Percentiles rank a stretch among this genome's conserved stretches.
phyloP scores from a whole-genome alignment of 768 basidiomycete genomes.

The Fomitopsis serialis region DNA sequence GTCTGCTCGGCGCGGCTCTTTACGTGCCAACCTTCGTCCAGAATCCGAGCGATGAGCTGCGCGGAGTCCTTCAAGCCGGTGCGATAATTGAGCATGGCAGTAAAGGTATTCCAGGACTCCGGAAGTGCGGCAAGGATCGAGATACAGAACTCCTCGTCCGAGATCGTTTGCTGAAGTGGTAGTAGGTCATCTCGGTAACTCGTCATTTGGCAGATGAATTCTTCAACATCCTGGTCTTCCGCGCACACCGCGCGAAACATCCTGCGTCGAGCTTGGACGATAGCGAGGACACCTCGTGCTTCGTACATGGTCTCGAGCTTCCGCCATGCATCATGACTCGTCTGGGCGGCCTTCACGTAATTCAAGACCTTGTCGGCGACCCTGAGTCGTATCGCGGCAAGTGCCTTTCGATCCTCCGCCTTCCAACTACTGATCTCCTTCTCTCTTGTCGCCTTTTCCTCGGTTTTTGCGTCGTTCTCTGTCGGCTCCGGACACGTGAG shows the following conservation, averaged over 20 bases:
- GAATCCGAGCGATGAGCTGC: slow-evolving; percentile 14
- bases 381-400: slow-evolving; percentile 24
- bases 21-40: neutral
- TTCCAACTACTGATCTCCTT: slow-evolving; percentile 21
- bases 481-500: neutral
- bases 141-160: slow-evolving; percentile 25
- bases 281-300: slow-evolving; percentile 22
- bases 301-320: slow-evolving; percentile 25
- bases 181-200: slow-evolving; percentile 17
- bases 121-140: slow-evolving; percentile 28
- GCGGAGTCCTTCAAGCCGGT: slow-evolving; percentile 2
- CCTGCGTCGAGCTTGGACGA: slow-evolving; percentile 21
- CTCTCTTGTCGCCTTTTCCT: neutral
- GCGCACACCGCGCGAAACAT: slow-evolving; percentile 21
- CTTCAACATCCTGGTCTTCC: slow-evolving; percentile 27
- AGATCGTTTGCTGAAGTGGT: slow-evolving; percentile 20
- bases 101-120: slow-evolving; percentile 29
- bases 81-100: neutral
- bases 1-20: neutral
- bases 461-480: neutral
- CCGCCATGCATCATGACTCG: slow-evolving; percentile 24
- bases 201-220: slow-evolving; percentile 25
- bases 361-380: slow-evolving; percentile 24
- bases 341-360: slow-evolving; percentile 21
- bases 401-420: slow-evolving; percentile 25